Evolutionary conservation across 2,329 filamentous ascomycete genomes (phyloP).

Genomic region (Aphanocladium album): DNA sequence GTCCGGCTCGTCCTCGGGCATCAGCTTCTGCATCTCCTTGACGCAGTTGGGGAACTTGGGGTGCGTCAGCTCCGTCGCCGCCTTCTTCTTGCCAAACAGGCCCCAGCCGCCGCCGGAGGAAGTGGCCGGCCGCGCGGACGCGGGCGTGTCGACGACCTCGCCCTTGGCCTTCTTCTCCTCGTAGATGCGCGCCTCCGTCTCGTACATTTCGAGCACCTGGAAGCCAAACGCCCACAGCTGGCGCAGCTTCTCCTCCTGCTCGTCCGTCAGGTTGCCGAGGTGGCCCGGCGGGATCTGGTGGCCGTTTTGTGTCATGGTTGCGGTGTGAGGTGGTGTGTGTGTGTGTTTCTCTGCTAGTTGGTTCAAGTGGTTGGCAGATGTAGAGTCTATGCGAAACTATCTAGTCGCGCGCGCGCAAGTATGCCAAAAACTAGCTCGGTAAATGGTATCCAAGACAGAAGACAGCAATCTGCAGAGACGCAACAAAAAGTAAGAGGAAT

Average conservation of each 20-base stretch:
- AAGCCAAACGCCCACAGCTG: slow-evolving; percentile 73
- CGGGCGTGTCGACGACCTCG: slow-evolving; percentile 20
- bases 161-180: slow-evolving; percentile 20
- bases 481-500: background rate
- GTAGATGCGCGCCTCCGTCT: slow-evolving; percentile 17
- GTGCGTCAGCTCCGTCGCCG: slow-evolving; percentile 46
- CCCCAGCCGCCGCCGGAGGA: slow-evolving; percentile 6
- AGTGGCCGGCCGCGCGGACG: background rate
- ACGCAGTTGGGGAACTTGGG: slow-evolving; percentile 37
- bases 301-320: slow-evolving; percentile 6
- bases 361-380: background rate
- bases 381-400: too few relatives aligned
- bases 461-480: too few relatives aligned
- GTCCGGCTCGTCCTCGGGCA: slow-evolving; percentile 57
- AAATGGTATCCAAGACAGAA: background rate
- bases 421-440: background rate
- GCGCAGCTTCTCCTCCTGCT: slow-evolving; percentile 76
- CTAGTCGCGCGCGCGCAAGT: too few relatives aligned
- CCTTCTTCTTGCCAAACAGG: slow-evolving; percentile 39
- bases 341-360: background rate
- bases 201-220: slow-evolving; percentile 60
- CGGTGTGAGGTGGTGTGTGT: background rate
- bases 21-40: slow-evolving; percentile 31
- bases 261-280: slow-evolving; percentile 69
- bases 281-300: slow-evolving; percentile 1